These are phyloP conservation scores for Mycena capillaripes DNA, from an alignment of 768 basidiomycete species.

Conservation along the genomic window DNA sequence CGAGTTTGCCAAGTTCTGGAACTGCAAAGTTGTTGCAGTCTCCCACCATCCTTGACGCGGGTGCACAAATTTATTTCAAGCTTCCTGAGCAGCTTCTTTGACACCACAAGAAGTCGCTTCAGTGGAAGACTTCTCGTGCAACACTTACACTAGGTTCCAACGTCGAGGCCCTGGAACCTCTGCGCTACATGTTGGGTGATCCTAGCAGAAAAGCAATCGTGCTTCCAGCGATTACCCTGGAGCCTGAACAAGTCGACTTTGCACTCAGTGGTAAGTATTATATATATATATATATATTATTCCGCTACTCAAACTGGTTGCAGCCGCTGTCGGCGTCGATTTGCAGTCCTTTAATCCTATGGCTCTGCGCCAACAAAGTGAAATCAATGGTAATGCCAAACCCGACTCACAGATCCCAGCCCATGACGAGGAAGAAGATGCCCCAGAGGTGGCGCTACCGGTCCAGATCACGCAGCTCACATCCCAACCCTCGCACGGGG, in stretches of 20 bases:
- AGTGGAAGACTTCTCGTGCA: constrained; percentile 23
- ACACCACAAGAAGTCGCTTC: constrained; percentile 33
- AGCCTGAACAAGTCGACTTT: constrained; percentile 10
- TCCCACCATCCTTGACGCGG: constrained; percentile 5
- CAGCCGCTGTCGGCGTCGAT: constrained; percentile 7
- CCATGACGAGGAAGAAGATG: neutral
- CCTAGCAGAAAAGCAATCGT: constrained; percentile 8
- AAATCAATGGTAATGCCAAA: no score
- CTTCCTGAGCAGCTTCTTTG: constrained; percentile 34
- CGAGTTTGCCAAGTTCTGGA: constrained; percentile 31
- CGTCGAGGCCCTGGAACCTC: constrained; percentile 1
- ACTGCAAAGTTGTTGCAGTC: constrained; percentile 25
- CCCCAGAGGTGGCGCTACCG: no score
- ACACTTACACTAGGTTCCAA: constrained; percentile 11
- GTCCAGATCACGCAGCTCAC: no score
- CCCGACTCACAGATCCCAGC: no score
- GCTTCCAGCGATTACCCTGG: constrained; percentile 19
- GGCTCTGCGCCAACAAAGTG: constrained; percentile 7
- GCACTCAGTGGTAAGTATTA: constrained; percentile 18
- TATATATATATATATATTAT: neutral
- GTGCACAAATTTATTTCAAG: constrained; percentile 34
- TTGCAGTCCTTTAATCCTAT: constrained; percentile 14
- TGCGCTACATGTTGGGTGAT: constrained; percentile 5
- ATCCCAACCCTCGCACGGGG: constrained; percentile 1
- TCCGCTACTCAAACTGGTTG: neutral